Evolutionary conservation across 2,329 filamentous ascomycete species (phyloP), one percentile per base, ranked within the genome.

Genomic region (Fusarium virguliforme): DNA sequence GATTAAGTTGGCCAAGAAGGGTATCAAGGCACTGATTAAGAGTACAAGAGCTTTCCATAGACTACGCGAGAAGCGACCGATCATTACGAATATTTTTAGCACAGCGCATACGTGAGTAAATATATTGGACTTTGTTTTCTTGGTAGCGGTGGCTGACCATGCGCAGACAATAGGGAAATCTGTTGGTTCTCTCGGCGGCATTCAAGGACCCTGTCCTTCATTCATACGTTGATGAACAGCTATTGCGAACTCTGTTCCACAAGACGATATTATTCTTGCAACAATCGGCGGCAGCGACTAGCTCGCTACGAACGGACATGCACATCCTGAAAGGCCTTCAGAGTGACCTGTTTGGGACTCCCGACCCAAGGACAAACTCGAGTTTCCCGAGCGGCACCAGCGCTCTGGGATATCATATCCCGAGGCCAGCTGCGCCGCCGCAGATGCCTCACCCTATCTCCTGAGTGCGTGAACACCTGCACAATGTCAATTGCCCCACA

Each of bases 91-190:
- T 75, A 91, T 97, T 26, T 97, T 97, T 81, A 95, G 95, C 58
- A 98, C 95, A 18, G 92, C 94, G 68, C 95, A 98, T 85, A 95
- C 95, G 93, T 97, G 92, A 89, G 94, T 90, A n/a, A n/a, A n/a
- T n/a, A n/a, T n/a, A n/a, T 57, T 32, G 22, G 34, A 13, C 51
- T n/a, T n/a, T 60, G 18, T 15, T 10, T 5, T 30, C 2, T 38
- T 13, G 38, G 51, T 51, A 15, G 15, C 9, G 9, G n/a, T 5
- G 30, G 10, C 75, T 77, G 50, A 77, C 48, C 18, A 28, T 24
- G 34, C n/a, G 32, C 69, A 97, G 95, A 6, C 96, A 99, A 94
- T 99, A 97, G 85, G 95, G 96, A 64, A 98, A 98, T 78, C 89
- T 98, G 76, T 85, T 98, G 54, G 94, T 97, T n/a, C 88, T 99